These are phyloP conservation scores for Suhomyces sp. DNA, from an alignment of 805 yeast species.

Conservation along the genomic window DNA sequence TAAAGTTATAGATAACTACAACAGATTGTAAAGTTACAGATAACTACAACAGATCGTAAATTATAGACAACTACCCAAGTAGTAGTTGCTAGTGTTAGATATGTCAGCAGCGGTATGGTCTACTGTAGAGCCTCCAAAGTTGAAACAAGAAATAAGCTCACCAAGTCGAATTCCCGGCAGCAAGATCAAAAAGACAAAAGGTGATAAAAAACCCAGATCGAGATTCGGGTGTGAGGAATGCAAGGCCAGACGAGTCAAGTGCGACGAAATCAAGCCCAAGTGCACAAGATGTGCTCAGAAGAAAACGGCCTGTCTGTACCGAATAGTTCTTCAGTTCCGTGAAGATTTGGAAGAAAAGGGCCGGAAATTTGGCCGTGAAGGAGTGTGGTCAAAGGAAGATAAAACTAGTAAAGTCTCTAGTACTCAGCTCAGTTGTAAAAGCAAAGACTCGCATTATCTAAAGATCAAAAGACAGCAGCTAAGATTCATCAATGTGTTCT, in stretches of 20 bases:
- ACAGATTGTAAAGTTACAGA: too few species aligned
- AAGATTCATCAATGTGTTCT: conserved; percentile 17
- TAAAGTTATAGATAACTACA: too few species aligned
- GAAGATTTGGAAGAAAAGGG: conserved; percentile 26
- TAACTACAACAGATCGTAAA: too few species aligned
- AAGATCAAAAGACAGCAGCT: conserved; percentile 4
- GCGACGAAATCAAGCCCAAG: conserved; percentile 26
- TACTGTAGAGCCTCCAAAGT: not conserved
- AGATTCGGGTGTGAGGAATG: conserved; percentile 25
- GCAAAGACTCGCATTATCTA: conserved; percentile 14
- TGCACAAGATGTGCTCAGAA: conserved; percentile 17
- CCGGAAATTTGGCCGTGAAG: conserved; percentile 26
- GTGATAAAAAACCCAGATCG: conserved; percentile 12
- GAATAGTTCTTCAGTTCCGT: conserved; percentile 20
- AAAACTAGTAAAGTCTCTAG: not conserved
- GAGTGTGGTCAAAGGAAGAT: conserved; percentile 21
- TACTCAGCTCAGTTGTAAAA: conserved; percentile 11
- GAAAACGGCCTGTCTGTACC: conserved; percentile 18
- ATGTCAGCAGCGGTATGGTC: not conserved
- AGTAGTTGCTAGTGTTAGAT: not conserved
- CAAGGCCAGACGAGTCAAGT: conserved; percentile 19
- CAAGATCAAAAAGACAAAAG: not conserved
- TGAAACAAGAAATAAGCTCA: not conserved
- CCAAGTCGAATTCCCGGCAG: not conserved
- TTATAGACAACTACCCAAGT: too few species aligned